Evolutionary conservation across 2,329 filamentous ascomycete genomes (phyloP), one percentile per base, ranked within the genome.

Genomic region (Zelopaecilomyces penicillatus): DNA sequence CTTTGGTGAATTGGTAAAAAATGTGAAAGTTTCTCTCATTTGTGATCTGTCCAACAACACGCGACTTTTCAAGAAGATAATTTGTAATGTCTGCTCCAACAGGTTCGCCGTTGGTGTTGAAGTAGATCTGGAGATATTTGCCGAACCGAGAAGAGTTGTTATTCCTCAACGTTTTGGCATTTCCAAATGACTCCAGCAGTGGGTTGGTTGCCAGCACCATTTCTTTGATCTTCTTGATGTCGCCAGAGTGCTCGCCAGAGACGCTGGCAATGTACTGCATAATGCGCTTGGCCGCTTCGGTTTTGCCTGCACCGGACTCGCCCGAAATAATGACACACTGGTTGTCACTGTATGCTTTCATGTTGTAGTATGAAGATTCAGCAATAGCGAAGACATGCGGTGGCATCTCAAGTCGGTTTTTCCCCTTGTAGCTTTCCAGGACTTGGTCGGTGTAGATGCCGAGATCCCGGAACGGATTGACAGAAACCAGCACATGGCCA

Each of bases 191-290:
- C 67, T 98, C 93, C 19, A 98, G 80, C 53, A 98, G 70, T 40
- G 93, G 93, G 66, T 98, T 98, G 48, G 93, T 98, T 61, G 93
- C 93, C 67, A 97, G 78, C 66, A 97, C 91, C 91, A 97, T 98
- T 68, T 98, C 90, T 74, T 97, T 98, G 65, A 93, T 95, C 66
- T 95, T 80, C 67, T 97, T 85, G 62, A 97, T 96, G 42, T 90
- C 88, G 47, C 85, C 85, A 54, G 87, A 83, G 53, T 73, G 72
- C 52, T 89, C 88, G 36, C 89, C 90, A 2, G 93, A 97, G 6
- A 97, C 91, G 63, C 84, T 97, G 54, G 93, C 93, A 65, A 98
- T 97, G 69, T 98, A 98, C 69, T 98, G 93, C 91, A 98, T 98
- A 59, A 98, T 86, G 57, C 91, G 85, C 76, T 98, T 97, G 49